Percentiles rank a stretch among this genome's conserved stretches.
Evolutionary conservation across 257 asterid species (phyloP).

Genomic region (Solanum sparsipilum): DNA sequence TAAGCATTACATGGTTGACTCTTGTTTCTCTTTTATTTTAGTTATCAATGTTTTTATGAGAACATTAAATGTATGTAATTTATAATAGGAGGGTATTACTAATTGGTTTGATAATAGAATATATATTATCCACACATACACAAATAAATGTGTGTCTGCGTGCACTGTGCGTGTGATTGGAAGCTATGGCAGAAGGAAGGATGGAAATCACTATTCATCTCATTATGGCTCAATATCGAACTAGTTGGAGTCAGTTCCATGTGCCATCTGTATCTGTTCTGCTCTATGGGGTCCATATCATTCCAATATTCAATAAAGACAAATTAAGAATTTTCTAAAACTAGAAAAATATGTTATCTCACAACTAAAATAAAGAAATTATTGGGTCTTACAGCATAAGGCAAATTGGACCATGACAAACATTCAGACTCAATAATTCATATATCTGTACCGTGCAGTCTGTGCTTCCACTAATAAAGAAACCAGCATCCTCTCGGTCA

Average conservation of each 20-base stretch:
- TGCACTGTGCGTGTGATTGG: background rate
- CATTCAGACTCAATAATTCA: background rate
- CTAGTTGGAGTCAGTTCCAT: background rate
- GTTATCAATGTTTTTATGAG: background rate
- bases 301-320: background rate
- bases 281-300: background rate
- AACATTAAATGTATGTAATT: background rate
- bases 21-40: background rate
- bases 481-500: conserved; percentile 95
- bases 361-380: background rate
- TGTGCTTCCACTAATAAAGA: conserved; percentile 92
- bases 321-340: background rate
- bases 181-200: background rate
- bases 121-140: background rate
- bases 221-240: background rate
- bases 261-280: background rate
- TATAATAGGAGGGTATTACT: background rate
- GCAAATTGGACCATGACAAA: background rate
- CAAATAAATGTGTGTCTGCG: background rate
- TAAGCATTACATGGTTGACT: background rate
- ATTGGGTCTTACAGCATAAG: background rate
- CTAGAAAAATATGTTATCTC: background rate
- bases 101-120: background rate
- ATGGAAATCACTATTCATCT: background rate
- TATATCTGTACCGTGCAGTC: conserved; percentile 63